phyloP scores from a whole-genome alignment of 805 yeast species.

The Isabelozyma pseudorhagii region DNA sequence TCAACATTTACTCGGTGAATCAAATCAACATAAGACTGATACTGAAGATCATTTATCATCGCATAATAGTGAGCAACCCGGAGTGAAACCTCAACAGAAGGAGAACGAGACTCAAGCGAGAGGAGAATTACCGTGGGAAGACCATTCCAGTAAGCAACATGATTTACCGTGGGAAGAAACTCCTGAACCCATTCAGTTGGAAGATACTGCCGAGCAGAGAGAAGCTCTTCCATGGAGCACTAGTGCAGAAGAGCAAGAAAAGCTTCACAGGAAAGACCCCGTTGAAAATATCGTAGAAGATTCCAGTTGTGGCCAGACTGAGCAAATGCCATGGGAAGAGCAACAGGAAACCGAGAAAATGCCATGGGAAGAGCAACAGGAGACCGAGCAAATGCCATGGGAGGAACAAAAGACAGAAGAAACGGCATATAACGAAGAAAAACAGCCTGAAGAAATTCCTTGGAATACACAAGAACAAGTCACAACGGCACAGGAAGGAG shows the following conservation, averaged over 20 bases:
- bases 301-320: background rate
- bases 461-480: background rate
- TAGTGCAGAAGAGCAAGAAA: background rate
- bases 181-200: background rate
- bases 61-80: too few relatives aligned
- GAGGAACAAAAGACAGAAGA: conserved; percentile 6
- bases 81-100: too few relatives aligned
- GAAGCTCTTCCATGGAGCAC: conserved; percentile 5
- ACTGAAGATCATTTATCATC: too few relatives aligned
- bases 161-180: conserved; percentile 12
- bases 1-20: too few relatives aligned
- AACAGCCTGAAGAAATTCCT: background rate
- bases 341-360: background rate
- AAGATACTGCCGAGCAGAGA: background rate
- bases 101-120: too few relatives aligned
- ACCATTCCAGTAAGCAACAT: conserved; percentile 1
- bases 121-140: too few relatives aligned
- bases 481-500: too few relatives aligned
- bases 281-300: conserved; percentile 4
- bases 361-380: background rate
- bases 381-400: conserved; percentile 11
- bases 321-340: conserved; percentile 3
- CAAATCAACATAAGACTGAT: too few relatives aligned
- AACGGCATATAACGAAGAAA: conserved; percentile 2
- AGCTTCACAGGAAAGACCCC: conserved; percentile 8